Percentiles rank a stretch among this genome's conserved stretches.
Evolutionary conservation across 306 rosid species (phyloP).

Genomic region (Morella rubra): DNA sequence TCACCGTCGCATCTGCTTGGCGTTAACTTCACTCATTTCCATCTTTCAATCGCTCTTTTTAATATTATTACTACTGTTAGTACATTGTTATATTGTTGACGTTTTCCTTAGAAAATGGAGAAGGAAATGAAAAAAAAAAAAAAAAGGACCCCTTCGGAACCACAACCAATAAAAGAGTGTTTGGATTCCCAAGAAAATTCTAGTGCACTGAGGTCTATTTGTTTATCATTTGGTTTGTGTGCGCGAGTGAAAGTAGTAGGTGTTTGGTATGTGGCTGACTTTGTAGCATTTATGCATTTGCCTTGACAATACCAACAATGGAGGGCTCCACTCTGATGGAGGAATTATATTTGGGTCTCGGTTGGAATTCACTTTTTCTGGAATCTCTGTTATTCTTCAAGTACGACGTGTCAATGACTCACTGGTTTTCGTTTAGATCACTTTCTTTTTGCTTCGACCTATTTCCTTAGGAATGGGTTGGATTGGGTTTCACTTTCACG

Average conservation of each 20-base stretch:
- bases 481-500: conserved; percentile 19
- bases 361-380: neutral
- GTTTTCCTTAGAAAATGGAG: conserved; percentile 64
- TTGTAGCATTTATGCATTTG: neutral
- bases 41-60: neutral
- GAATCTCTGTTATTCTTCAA: neutral
- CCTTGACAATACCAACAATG: neutral
- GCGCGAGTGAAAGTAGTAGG: conserved; percentile 30
- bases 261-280: conserved; percentile 10
- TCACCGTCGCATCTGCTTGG: conserved; percentile 95
- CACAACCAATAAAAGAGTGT: conserved; percentile 42
- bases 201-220: conserved; percentile 25
- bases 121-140: conserved; percentile 21
- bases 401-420: neutral
- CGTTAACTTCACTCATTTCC: conserved; percentile 58
- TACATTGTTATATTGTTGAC: conserved; percentile 34
- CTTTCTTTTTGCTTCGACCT: neutral
- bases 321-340: conserved; percentile 2
- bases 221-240: conserved; percentile 30
- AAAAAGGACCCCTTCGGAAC: conserved; percentile 27
- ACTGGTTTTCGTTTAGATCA: neutral
- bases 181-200: conserved; percentile 50
- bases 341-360: neutral
- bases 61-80: conserved; percentile 30
- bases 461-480: conserved; percentile 21